A percentile compares a stretch with the other conserved stretches of the same genome.
phyloP scores from a whole-genome alignment of 2,329 filamentous ascomycete species.

The Phialophora macrospora region DNA sequence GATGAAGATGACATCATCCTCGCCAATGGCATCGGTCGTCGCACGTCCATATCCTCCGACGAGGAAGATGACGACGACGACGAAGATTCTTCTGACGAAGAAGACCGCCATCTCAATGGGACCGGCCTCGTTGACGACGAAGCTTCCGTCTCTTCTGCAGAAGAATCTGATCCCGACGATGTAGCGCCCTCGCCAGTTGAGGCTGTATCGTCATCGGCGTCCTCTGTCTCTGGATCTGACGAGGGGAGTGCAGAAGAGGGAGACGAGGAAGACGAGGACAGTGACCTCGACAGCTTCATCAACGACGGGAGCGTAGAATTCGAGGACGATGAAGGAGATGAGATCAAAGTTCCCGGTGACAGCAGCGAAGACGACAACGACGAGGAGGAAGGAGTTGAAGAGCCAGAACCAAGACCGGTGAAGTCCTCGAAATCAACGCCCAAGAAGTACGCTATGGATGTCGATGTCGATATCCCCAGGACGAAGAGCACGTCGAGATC shows the following conservation, averaged over 20 bases:
- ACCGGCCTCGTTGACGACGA: slow-evolving; percentile 39
- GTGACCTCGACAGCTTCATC: slow-evolving; percentile 51
- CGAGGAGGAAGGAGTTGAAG: neutral
- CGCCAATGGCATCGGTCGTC: slow-evolving; percentile 47
- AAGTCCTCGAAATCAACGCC: neutral
- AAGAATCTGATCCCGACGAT: slow-evolving; percentile 34
- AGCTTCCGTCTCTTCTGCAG: slow-evolving; percentile 39
- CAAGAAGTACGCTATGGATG: neutral
- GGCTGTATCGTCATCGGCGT: slow-evolving; percentile 32
- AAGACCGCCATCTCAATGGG: slow-evolving; percentile 41
- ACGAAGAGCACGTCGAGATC: neutral
- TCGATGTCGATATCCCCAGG: neutral
- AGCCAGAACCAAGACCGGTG: neutral
- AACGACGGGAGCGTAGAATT: slow-evolving; percentile 53
- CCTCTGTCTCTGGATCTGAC: slow-evolving; percentile 40
- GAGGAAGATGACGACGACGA: slow-evolving; percentile 60
- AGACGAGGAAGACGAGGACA: slow-evolving; percentile 51
- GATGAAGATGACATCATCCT: slow-evolving; percentile 25
- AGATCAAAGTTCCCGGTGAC: slow-evolving; percentile 39
- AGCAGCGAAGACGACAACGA: slow-evolving; percentile 31
- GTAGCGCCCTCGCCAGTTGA: slow-evolving; percentile 30
- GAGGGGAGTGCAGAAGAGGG: slow-evolving; percentile 43
- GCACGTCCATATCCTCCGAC: slow-evolving; percentile 49
- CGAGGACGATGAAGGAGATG: slow-evolving; percentile 52
- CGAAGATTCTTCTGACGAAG: neutral